phyloP scores from a whole-genome alignment of 192 early-diverging fungal species.

The Haplosporangium gracile region DNA sequence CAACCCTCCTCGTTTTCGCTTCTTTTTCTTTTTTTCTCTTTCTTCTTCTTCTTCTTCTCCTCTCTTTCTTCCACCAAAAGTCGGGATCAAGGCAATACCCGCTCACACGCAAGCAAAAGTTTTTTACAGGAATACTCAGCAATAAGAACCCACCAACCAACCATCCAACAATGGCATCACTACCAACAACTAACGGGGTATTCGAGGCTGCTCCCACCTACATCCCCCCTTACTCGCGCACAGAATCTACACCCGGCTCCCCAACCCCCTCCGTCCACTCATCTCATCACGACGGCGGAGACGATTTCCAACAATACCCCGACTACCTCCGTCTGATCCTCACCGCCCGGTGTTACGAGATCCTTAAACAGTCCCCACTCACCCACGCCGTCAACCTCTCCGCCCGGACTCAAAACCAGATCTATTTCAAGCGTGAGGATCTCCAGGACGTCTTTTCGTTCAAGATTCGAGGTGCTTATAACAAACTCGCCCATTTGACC shows the following conservation, averaged over 20 bases:
- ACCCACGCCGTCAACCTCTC: slow-evolving; percentile 88
- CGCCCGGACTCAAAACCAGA: slow-evolving; percentile 70
- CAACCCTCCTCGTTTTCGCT: neutral
- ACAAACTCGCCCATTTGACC: slow-evolving; percentile 88
- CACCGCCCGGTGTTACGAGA: slow-evolving; percentile 95
- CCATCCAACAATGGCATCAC: neutral
- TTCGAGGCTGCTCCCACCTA: slow-evolving; percentile 12
- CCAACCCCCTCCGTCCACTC: slow-evolving; percentile 11
- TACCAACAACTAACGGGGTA: neutral
- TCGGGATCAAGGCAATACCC: neutral
- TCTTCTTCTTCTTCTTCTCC: neutral
- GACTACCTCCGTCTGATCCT: slow-evolving; percentile 97
- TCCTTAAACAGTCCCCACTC: slow-evolving; percentile 92
- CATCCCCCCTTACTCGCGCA: slow-evolving; percentile 29
- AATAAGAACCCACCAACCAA: neutral
- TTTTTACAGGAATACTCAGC: neutral
- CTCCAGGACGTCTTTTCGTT: slow-evolving; percentile 97
- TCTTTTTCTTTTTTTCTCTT: neutral
- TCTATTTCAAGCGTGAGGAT: slow-evolving; percentile 96
- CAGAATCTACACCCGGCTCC: slow-evolving; percentile 20
- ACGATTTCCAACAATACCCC: slow-evolving; percentile 43
- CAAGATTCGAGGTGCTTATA: slow-evolving; percentile 98
- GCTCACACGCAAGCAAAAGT: neutral
- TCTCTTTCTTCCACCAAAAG: neutral
- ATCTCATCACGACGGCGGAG: neutral